Percentiles rank a stretch among this genome's conserved stretches.
phyloP scores from a whole-genome alignment of 2,329 filamentous ascomycete species.

The Stagonosporopsis cucurbitacearum region DNA sequence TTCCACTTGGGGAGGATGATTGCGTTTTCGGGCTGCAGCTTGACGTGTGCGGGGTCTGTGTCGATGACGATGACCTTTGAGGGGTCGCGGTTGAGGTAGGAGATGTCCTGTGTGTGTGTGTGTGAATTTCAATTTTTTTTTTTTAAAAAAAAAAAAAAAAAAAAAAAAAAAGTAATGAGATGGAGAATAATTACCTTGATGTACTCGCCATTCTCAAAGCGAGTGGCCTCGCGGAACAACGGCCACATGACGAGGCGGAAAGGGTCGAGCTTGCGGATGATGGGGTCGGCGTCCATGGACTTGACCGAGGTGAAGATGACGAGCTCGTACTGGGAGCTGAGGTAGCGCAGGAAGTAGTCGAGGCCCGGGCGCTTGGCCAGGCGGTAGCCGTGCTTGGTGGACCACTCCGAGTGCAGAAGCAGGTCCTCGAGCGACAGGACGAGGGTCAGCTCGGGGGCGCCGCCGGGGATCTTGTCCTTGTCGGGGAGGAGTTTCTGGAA shows the following conservation, averaged over 20 bases:
- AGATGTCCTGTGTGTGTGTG: too few relatives aligned
- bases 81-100: conserved; percentile 93
- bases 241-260: conserved; percentile 96
- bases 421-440: conserved; percentile 93
- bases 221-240: conserved; percentile 93
- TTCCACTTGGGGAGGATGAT: conserved; percentile 91
- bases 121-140: too few relatives aligned
- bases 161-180: too few relatives aligned
- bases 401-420: conserved; percentile 94
- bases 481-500: conserved; percentile 93
- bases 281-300: conserved; percentile 80
- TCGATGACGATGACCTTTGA: conserved; percentile 96
- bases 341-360: conserved; percentile 96
- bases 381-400: conserved; percentile 91
- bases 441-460: conserved; percentile 87
- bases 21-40: conserved; percentile 93
- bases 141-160: too few relatives aligned
- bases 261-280: conserved; percentile 92
- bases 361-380: conserved; percentile 92
- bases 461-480: conserved; percentile 61
- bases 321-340: conserved; percentile 97
- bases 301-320: conserved; percentile 94
- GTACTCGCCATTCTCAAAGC: conserved; percentile 94
- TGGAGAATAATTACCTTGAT: too few relatives aligned
- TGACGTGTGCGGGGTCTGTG: conserved; percentile 80